These are phyloP conservation scores for Achaetomium macrosporum DNA, from an alignment of 2,329 filamentous ascomycete species.

Conservation along the genomic window DNA sequence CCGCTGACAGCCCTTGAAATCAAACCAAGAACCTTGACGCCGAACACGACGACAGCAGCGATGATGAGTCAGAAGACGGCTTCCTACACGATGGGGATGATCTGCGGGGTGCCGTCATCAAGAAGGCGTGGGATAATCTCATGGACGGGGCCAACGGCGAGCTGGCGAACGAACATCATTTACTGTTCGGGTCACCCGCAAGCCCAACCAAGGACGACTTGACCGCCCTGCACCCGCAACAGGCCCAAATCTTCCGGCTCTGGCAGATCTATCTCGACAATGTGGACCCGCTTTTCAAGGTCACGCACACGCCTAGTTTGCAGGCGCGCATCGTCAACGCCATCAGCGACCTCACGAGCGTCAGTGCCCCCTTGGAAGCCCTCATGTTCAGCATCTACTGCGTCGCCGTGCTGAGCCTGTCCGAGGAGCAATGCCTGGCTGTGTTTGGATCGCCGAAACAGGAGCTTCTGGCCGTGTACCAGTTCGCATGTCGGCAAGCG, in stretches of 20 bases:
- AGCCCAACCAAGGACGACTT: slow-evolving; percentile 37
- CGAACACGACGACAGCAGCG: slow-evolving; percentile 16
- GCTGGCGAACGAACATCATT: slow-evolving; percentile 36
- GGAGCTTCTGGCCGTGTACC: slow-evolving; percentile 38
- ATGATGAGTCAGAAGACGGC: slow-evolving; percentile 24
- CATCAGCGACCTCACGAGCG: slow-evolving; percentile 34
- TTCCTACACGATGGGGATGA: slow-evolving; percentile 30
- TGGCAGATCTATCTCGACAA: slow-evolving; percentile 57
- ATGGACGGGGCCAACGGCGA: slow-evolving; percentile 18
- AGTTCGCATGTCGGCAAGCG: slow-evolving; percentile 47
- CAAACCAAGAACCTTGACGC: background rate
- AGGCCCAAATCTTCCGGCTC: slow-evolving; percentile 40
- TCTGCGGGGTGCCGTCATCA: slow-evolving; percentile 32
- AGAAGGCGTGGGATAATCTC: slow-evolving; percentile 39
- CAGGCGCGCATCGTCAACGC: slow-evolving; percentile 49
- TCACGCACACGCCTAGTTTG: slow-evolving; percentile 51
- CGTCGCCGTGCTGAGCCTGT: slow-evolving; percentile 38
- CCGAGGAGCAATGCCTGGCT: slow-evolving; percentile 36
- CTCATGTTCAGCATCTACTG: slow-evolving; percentile 52
- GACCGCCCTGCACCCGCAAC: slow-evolving; percentile 44
- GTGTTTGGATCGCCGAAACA: slow-evolving; percentile 38
- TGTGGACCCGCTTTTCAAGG: slow-evolving; percentile 53
- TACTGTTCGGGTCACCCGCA: slow-evolving; percentile 47
- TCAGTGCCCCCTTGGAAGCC: slow-evolving; percentile 42
- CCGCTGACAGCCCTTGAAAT: background rate